Conservation (phyloP, 2,329 filamentous ascomycete genomes). For the Pestalotiopsis sp. region DNA sequence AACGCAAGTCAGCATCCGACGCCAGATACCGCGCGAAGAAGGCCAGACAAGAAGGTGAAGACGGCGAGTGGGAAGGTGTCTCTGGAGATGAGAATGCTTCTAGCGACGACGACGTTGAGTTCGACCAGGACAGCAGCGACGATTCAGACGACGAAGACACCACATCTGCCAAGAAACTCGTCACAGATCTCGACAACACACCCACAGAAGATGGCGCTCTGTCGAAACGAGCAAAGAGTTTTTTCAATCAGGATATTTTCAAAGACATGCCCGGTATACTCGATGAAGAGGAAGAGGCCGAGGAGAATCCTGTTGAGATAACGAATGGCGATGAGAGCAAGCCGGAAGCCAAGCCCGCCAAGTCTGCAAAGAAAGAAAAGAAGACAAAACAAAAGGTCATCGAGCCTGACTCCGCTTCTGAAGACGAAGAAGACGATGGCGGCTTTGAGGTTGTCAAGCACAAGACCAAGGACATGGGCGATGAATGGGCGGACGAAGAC, state of each 20-base stretch:
- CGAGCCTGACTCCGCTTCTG: constrained; percentile 26
- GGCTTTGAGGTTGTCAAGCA: constrained; percentile 66
- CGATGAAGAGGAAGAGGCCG: constrained; percentile 49
- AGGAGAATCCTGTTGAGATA: constrained; percentile 30
- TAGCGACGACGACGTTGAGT: constrained; percentile 58
- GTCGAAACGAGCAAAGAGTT: constrained; percentile 83
- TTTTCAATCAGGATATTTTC: constrained; percentile 96
- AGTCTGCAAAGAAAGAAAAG: constrained; percentile 19
- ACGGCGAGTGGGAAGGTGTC: constrained; percentile 92
- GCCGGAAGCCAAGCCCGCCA: constrained; percentile 21
- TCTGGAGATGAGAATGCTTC: constrained; percentile 65
- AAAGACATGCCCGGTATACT: constrained; percentile 73
- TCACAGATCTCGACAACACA: constrained; percentile 64
- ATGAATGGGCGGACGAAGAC: constrained; percentile 69
- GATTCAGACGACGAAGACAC: constrained; percentile 62
- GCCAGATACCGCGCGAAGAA: constrained; percentile 91
- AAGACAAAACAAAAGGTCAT: constrained; percentile 21
- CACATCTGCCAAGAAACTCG: constrained; percentile 48
- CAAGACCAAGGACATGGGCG: constrained; percentile 41
- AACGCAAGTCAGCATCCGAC: constrained; percentile 76
- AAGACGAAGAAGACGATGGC: constrained; percentile 40
- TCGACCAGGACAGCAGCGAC: constrained; percentile 65
- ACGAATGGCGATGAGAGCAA: constrained; percentile 23
- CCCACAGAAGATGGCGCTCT: constrained; percentile 58
- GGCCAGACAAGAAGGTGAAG: constrained; percentile 76